phyloP scores from a whole-genome alignment of 176 grass and related monocot species.

The Hyparrhenia diplandra region DNA sequence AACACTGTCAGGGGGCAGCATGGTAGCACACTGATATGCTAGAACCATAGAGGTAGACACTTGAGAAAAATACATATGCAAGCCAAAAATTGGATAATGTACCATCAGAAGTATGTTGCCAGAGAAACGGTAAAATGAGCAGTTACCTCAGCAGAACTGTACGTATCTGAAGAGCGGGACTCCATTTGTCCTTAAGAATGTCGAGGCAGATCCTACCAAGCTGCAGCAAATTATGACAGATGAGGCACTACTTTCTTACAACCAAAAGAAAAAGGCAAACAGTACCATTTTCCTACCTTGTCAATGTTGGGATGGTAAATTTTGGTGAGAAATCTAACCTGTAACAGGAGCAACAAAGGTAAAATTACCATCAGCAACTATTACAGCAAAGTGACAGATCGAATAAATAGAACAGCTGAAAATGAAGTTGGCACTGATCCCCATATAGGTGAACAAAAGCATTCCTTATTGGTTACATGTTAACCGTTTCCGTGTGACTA shows the following conservation, averaged over 20 bases:
- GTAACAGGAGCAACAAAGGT: constrained; percentile 9
- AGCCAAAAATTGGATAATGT: neutral
- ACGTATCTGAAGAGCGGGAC: constrained; percentile 82
- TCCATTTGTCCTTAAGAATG: constrained; percentile 93
- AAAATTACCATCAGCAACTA: neutral
- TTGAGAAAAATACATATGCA: constrained; percentile 1
- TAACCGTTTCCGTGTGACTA: neutral
- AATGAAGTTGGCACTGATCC: neutral
- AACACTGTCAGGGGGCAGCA: constrained; percentile 10
- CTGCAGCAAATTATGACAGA: constrained; percentile 31
- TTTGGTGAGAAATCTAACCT: constrained; percentile 96
- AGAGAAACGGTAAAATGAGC: neutral
- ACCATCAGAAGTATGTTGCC: neutral
- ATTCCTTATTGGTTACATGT: neutral
- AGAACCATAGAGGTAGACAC: neutral
- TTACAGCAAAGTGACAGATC: neutral
- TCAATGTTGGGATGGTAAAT: constrained; percentile 91
- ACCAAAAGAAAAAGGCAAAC: neutral
- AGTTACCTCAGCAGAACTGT: constrained; percentile 78
- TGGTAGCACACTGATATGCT: constrained; percentile 4
- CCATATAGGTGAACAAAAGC: neutral
- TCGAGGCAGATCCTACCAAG: constrained; percentile 91
- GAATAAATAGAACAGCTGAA: constrained; percentile 4
- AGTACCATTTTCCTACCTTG: constrained; percentile 39
- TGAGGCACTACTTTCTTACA: neutral